Base-by-base conservation (phyloP, 768 basidiomycete genomes). In the Collybiopsis luxurians region DNA sequence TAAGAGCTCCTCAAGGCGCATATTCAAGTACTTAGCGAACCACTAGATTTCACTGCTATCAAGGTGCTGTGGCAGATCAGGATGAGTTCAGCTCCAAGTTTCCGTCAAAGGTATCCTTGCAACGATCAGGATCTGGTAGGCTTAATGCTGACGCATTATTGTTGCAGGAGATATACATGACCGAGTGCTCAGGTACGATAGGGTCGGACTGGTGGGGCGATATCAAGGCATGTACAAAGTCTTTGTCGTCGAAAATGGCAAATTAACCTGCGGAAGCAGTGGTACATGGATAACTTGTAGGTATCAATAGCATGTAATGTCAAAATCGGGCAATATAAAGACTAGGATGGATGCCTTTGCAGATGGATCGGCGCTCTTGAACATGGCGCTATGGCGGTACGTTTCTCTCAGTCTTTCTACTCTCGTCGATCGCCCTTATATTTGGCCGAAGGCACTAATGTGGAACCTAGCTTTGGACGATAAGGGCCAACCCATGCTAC, bases 151-250 rank as follows among this genome's bases (percentile, higher is more conserved):
- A 34, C 28, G 19, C 27, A 38, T 27, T 21, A 23, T 19, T 21
- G 24, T 21, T 13, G 55, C 46, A 39, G 53, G 58, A 61, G 39
- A 47, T 60, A 10, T 55, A 60, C 28, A 19, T 60, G 6, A 60
- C 80, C 3, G 81, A 82, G 59, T 81, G 81, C 58, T 67, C 78
- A 2, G 81, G 81, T 9, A 70, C 65, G 1, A 63, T 74, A 42
- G 75, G 77, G 26, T 69, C 69, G 7, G 77, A 81, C 62, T 82
- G 79, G 79, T 83, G 82, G 81, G 71, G 59, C 57, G 79, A 83
- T 47, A 76, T 82, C 65, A 81, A 82, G 71, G 79, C 74, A 36
- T 7, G 69, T 39, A 10, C 23, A n/a, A n/a, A 30, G 15, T 4
- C 15, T 30, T 5, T 30, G 5, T 23, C 47, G 11, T 17, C 9